phyloP scores from a whole-genome alignment of 495 filamentous ascomycete species.

The Neurospora sp. region DNA sequence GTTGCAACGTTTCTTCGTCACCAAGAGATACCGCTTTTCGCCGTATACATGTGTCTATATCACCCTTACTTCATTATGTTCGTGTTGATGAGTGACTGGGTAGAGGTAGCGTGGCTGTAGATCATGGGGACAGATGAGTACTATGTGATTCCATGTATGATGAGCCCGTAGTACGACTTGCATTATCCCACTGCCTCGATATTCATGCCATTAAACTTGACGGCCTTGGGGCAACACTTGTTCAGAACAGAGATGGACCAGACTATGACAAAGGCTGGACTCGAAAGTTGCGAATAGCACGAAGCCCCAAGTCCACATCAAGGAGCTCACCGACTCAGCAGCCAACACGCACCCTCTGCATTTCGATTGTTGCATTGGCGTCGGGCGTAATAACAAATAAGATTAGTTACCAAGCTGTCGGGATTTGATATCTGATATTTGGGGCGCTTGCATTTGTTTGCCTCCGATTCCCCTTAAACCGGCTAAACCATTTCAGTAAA shows the following conservation, averaged over 20 bases:
- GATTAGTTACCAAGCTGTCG: not conserved
- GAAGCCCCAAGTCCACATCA: not conserved
- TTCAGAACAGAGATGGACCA: not conserved
- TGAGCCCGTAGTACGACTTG: not conserved
- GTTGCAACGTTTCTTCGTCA: not conserved
- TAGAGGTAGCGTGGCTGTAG: not conserved
- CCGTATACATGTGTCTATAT: not conserved
- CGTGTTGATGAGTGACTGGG: not conserved
- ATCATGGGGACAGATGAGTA: not conserved
- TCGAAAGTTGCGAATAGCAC: not conserved
- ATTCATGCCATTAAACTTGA: not conserved
- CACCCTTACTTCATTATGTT: not conserved
- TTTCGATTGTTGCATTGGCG: not conserved
- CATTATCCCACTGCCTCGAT: not conserved
- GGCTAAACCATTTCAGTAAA: not conserved
- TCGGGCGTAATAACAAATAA: not conserved
- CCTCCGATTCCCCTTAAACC: not conserved
- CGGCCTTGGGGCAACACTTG: not conserved
- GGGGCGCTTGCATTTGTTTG: not conserved
- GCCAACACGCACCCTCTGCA: not conserved
- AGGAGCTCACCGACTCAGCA: not conserved
- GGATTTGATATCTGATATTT: not conserved
- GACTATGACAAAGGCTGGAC: not conserved
- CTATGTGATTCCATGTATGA: not conserved
- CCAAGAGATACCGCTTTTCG: not conserved